Conservation (phyloP, 2,329 filamentous ascomycete species). For the Oidium heveae region DNA sequence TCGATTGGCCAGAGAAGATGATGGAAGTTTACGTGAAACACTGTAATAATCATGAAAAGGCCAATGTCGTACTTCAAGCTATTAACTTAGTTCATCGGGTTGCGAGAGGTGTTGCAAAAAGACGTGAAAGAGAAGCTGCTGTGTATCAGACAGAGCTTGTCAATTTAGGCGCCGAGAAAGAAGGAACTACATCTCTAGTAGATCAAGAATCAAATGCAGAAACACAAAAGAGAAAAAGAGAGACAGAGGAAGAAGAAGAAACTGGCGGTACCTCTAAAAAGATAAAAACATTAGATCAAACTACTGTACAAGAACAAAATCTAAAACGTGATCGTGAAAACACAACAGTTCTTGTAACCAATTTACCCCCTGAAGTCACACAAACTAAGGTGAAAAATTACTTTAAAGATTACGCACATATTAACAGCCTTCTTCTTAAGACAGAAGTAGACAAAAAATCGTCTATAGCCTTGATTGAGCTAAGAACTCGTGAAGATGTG, state of each 20-base stretch:
- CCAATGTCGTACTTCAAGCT: constrained; percentile 47
- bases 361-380: constrained; percentile 43
- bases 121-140: constrained; percentile 38
- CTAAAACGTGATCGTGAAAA: constrained; percentile 74
- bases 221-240: constrained; percentile 48
- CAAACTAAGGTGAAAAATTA: constrained; percentile 62
- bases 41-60: constrained; percentile 75
- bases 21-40: constrained; percentile 51
- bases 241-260: constrained; percentile 24
- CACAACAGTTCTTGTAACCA: constrained; percentile 57
- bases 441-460: constrained; percentile 33
- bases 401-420: constrained; percentile 70
- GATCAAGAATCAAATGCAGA: constrained; percentile 6
- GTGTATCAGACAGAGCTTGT: constrained; percentile 20
- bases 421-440: constrained; percentile 51
- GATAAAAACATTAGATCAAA: constrained; percentile 21
- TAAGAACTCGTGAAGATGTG: constrained; percentile 56
- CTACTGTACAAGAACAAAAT: constrained; percentile 15
- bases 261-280: constrained; percentile 39
- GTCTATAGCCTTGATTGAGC: constrained; percentile 59
- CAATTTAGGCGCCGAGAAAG: constrained; percentile 6
- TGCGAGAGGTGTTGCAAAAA: constrained; percentile 33
- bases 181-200: constrained; percentile 10
- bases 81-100: constrained; percentile 49
- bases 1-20: constrained; percentile 57